Percentiles rank a stretch among this genome's conserved stretches.
These are phyloP conservation scores for Vigna reflexopilosa DNA, from an alignment of 306 rosid species.

Conservation along the genomic window DNA sequence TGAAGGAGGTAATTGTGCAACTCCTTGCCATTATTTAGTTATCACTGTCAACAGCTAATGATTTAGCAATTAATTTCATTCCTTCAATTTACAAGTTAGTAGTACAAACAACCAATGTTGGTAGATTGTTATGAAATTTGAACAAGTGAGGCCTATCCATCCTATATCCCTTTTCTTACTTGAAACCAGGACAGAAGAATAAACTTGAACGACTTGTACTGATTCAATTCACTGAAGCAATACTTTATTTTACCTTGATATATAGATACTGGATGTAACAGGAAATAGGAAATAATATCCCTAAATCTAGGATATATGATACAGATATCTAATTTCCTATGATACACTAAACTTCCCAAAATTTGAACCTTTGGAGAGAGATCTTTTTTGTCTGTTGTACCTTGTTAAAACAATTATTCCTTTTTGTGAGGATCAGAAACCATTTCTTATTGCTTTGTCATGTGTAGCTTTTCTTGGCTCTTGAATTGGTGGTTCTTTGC, in stretches of 20 bases:
- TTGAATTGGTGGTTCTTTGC: slow-evolving; percentile 16
- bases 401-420: slow-evolving; percentile 14
- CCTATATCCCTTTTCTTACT: slow-evolving; percentile 26
- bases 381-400: slow-evolving; percentile 27
- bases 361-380: slow-evolving; percentile 19
- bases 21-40: slow-evolving; percentile 31
- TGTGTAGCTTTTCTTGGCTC: slow-evolving; percentile 19
- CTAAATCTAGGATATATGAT: neutral
- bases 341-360: neutral
- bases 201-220: neutral
- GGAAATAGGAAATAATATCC: neutral
- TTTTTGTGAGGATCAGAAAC: slow-evolving; percentile 9
- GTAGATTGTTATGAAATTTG: slow-evolving; percentile 27
- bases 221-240: neutral
- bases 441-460: slow-evolving; percentile 17
- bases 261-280: neutral
- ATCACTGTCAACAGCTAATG: slow-evolving; percentile 12
- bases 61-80: neutral
- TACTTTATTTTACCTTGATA: neutral
- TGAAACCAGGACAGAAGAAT: neutral
- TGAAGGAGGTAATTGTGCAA: slow-evolving; percentile 76
- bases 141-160: slow-evolving; percentile 28
- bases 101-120: slow-evolving; percentile 22
- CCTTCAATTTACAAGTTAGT: slow-evolving; percentile 18
- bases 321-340: neutral